Base-by-base conservation (phyloP, 1,284 basidiomycete genomes). In the Moesziomyces antarcticus region DNA sequence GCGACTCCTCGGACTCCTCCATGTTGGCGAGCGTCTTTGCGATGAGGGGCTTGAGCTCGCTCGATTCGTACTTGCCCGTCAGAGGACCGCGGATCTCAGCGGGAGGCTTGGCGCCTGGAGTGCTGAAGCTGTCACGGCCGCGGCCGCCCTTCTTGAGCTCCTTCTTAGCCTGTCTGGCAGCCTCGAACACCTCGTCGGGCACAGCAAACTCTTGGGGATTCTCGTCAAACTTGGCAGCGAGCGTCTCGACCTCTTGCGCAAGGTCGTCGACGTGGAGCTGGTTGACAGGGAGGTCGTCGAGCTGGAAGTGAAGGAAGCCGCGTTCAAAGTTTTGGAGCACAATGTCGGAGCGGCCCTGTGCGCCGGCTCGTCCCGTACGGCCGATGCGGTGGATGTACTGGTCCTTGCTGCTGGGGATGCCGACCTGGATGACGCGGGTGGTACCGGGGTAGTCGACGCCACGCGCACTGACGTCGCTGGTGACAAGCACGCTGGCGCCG, bases 331-430 rank as follows among this genome's bases (percentile, higher is more conserved):
- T 91, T 11, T 92, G 86, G 22, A 98, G 87, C 21, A 99, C 88
- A 51, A 99, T 85, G 85, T 99, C 96, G 8, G 91, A 93, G 59
- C 94, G 89, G 0, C 92, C 93, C 24, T 85, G 84, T 41, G 88
- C 87, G 24, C 86, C 86, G 2, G 90, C 92, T 78, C 95, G 90
- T 21, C 94, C 94, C 0, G 96, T 97, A 65, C 94, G 89, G 2
- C 94, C 94, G 49, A 98, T 90, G 68, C 96, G 91, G 82, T 97
- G 94, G 52, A 96, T 88, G 84, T 99, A 99, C 78, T 92, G 89
- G 48, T 94, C 91, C 11, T 88, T 84, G 6, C 85, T 87, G 8
- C 86, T 83, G 1, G 96, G 94, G 5, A 92, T 86, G 61, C 96
- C 93, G 57, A 99, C 86, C 85, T 98, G 96, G 77, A 99, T 93